phyloP scores from a whole-genome alignment of 23 red algal genomes.

The Gracilariopsis chorda region DNA sequence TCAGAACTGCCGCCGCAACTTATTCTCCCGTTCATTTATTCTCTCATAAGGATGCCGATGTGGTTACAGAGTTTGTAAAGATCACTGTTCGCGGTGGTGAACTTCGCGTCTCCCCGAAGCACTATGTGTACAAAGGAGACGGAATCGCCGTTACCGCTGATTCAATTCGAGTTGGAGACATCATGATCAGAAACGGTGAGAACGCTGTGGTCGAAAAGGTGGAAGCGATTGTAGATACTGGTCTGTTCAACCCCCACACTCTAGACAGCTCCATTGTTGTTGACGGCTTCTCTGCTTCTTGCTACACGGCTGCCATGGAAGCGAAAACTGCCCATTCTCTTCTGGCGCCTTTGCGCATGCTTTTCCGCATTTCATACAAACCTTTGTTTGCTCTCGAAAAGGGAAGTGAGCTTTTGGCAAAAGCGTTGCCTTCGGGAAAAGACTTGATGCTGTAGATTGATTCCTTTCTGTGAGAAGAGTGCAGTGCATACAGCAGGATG shows the following conservation, averaged over 20 bases:
- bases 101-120: too few species aligned
- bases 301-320: slow-evolving; percentile 35
- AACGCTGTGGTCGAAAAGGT: background rate
- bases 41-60: background rate
- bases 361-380: too few species aligned
- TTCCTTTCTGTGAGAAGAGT: too few species aligned
- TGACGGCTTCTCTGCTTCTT: slow-evolving; percentile 15
- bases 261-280: slow-evolving; percentile 29
- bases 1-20: too few species aligned
- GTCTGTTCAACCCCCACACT: slow-evolving; percentile 65
- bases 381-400: too few species aligned
- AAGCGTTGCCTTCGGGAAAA: too few species aligned
- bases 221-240: background rate
- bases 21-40: background rate
- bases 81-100: background rate
- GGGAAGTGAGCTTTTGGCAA: too few species aligned
- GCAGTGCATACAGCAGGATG: too few species aligned
- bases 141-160: too few species aligned
- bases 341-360: slow-evolving; percentile 10
- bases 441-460: too few species aligned
- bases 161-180: background rate
- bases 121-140: too few species aligned
- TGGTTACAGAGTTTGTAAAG: background rate
- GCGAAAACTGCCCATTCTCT: slow-evolving; percentile 24
- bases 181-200: background rate